Percentiles rank a stretch among this genome's conserved stretches.
Evolutionary conservation across 768 basidiomycete species (phyloP).

Genomic region (Daedalea quercina): DNA sequence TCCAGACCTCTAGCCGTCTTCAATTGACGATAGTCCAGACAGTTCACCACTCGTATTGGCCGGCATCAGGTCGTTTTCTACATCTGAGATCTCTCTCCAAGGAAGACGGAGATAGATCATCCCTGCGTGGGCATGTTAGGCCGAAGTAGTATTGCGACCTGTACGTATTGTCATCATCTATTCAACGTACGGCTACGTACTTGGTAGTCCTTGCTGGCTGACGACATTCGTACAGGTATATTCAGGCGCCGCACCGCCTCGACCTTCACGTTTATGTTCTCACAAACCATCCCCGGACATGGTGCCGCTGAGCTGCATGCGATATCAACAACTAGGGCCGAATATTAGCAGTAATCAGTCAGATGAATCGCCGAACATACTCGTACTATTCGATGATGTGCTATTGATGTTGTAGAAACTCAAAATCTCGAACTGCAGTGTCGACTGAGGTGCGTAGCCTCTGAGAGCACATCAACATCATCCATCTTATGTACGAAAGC

Average conservation of each 20-base stretch:
- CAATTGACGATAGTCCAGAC: too few relatives aligned
- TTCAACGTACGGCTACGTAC: too few relatives aligned
- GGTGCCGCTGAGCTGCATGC: conserved; percentile 43
- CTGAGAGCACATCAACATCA: too few relatives aligned
- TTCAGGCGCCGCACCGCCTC: conserved; percentile 26
- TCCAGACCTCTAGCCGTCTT: too few relatives aligned
- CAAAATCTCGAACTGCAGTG: conserved; percentile 39
- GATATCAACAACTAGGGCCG: conserved; percentile 37
- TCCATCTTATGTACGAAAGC: conserved; percentile 11
- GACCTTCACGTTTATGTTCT: conserved; percentile 26
- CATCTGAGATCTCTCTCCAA: too few relatives aligned
- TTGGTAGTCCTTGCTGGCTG: conserved; percentile 20
- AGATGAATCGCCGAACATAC: conserved; percentile 9
- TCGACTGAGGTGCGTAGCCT: conserved; percentile 37
- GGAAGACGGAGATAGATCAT: too few relatives aligned
- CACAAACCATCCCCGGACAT: conserved; percentile 37
- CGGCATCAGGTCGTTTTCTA: too few relatives aligned
- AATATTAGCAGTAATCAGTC: too few relatives aligned
- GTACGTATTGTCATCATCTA: too few relatives aligned
- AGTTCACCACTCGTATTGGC: too few relatives aligned
- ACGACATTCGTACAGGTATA: conserved; percentile 42
- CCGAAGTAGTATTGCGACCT: too few relatives aligned
- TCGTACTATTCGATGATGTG: conserved; percentile 25
- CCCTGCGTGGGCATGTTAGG: too few relatives aligned
- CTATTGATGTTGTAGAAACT: conserved; percentile 43